Conservation (phyloP, 2,329 filamentous ascomycete species). For the Aspergillus sp. region DNA sequence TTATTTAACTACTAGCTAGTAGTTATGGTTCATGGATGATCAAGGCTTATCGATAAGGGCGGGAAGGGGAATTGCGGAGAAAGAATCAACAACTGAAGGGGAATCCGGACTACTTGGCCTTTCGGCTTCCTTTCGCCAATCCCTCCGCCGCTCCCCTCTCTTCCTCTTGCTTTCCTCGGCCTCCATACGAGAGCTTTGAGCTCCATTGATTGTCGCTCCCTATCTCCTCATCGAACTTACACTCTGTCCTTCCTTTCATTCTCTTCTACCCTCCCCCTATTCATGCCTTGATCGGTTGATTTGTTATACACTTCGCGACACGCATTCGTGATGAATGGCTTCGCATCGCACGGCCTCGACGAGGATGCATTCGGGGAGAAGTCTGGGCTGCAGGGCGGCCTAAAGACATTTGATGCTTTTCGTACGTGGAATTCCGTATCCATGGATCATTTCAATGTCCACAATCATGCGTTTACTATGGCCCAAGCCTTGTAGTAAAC, state of each 20-base stretch:
- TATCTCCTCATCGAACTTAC: background rate
- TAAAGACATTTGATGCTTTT: constrained; percentile 95
- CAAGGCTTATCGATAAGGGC: constrained; percentile 4
- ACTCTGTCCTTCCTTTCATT: constrained; percentile 1
- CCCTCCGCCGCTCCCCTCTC: background rate
- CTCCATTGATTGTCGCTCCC: constrained; percentile 8
- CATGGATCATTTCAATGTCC: background rate
- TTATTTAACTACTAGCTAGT: no score
- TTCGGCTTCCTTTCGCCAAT: background rate
- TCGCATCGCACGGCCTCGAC: constrained; percentile 68
- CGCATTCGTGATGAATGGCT: constrained; percentile 70
- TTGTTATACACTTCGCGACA: constrained; percentile 16
- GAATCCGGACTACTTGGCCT: constrained; percentile 25
- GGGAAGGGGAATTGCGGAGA: background rate
- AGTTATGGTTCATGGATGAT: background rate
- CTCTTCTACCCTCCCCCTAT: constrained; percentile 11
- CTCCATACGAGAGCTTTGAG: background rate
- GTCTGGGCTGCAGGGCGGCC: constrained; percentile 53
- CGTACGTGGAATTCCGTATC: constrained; percentile 60
- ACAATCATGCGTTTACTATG: background rate
- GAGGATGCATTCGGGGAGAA: constrained; percentile 80
- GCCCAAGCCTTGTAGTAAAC: background rate
- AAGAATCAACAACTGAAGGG: background rate
- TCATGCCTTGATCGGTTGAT: constrained; percentile 29
- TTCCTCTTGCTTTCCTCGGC: background rate